A percentile compares a stretch with the other conserved stretches of the same genome.
Evolutionary conservation across 805 yeast genomes (phyloP).

Genomic region (Lipomyces sp.): DNA sequence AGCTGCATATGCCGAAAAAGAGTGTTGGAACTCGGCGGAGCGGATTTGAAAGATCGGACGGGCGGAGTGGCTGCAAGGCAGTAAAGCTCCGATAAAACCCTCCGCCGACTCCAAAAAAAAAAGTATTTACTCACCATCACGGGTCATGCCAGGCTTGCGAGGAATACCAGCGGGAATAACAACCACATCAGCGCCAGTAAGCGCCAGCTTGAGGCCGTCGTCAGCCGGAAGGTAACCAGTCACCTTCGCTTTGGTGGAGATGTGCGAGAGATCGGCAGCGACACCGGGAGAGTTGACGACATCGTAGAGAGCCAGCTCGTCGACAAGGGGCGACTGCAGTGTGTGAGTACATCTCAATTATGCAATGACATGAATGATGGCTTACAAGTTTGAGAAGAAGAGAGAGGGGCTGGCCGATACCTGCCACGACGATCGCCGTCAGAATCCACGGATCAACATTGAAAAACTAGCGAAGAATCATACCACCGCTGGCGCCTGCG

Average conservation of each 20-base stretch:
- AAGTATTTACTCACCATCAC: constrained; percentile 51
- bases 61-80: background rate
- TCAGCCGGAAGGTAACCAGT: constrained; percentile 60
- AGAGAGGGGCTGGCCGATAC: constrained; percentile 91
- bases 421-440: no score
- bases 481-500: constrained; percentile 58
- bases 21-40: background rate
- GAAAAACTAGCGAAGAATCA: background rate
- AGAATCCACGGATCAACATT: background rate
- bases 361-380: no score
- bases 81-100: no score
- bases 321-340: constrained; percentile 48
- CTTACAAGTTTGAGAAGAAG: constrained; percentile 61
- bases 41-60: background rate
- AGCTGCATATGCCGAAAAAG: background rate
- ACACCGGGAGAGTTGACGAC: constrained; percentile 84
- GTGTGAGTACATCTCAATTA: background rate
- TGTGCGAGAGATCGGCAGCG: constrained; percentile 83
- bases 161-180: constrained; percentile 92
- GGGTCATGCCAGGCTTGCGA: constrained; percentile 92
- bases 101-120: no score
- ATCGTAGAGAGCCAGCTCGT: constrained; percentile 74
- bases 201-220: constrained; percentile 63
- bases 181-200: constrained; percentile 77
- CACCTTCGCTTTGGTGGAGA: constrained; percentile 63